Base-by-base conservation (phyloP, 106 monocot species). In the Dioscorea alata region DNA sequence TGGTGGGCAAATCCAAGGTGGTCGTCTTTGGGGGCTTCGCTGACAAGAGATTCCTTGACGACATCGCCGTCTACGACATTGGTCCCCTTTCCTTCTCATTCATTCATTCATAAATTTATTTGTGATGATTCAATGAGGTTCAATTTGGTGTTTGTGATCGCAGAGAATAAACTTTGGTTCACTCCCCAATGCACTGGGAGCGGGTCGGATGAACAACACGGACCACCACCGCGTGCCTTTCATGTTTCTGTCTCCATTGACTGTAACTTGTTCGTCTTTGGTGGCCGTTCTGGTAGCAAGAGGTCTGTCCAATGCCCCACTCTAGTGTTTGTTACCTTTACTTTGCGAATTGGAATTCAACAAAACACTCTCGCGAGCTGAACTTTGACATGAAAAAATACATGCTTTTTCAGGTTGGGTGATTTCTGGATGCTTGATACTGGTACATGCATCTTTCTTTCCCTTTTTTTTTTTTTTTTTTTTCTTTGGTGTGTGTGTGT, bases 401-500 rank as follows among this genome's bases (percentile, higher is more conserved):
- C 70, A 76, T 50, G 16, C 33, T 73, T 73, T 64, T 60, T 70
- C 80, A 99, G 97, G 76, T 81, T 99, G 81, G 92, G 90, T 61
- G 97, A 99, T 63, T 99, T 99, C 67, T 99, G 97, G 97, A 92
- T 99, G 97, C 97, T 99, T 64, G 97, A 99, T 78, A 99, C 97
- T 73, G 97, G 97, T 99, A 79, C 19, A 33, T 4, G 54, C 54
- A 54, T 48, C 54, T 42, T 42, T 10, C 10, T 42, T 42, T 42
- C 0, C 0, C 0, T 42, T 42, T 10, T 42, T 42, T 8, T n/a
- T n/a, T n/a, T n/a, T n/a, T n/a, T n/a, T n/a, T n/a, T n/a, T n/a
- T n/a, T n/a, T n/a, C n/a, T n/a, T n/a, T n/a, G n/a, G n/a, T n/a
- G n/a, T n/a, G n/a, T n/a, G n/a, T n/a, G n/a, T n/a, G n/a, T n/a